phyloP scores from a whole-genome alignment of 345 rosid species.

The Ceriops zippeliana region DNA sequence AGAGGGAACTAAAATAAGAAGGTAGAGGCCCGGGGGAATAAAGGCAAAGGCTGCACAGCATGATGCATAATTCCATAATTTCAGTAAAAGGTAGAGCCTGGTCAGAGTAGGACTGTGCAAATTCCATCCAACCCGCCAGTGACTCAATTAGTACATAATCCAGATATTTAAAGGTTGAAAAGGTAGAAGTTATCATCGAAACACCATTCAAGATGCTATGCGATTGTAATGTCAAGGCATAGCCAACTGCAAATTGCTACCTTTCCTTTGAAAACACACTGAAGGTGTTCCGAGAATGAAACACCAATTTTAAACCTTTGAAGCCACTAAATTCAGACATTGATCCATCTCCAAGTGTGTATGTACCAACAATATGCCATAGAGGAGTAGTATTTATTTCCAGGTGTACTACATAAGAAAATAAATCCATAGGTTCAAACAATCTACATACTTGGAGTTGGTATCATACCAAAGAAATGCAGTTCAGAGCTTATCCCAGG shows the following conservation, averaged over 20 bases:
- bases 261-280: too few relatives aligned
- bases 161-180: background rate
- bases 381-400: background rate
- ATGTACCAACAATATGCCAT: background rate
- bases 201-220: background rate
- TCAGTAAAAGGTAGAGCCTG: background rate
- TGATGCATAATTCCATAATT: background rate
- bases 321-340: background rate
- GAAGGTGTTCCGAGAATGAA: too few relatives aligned
- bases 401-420: background rate
- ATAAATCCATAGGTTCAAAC: background rate
- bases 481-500: slow-evolving; percentile 26
- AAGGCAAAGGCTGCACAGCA: too few relatives aligned
- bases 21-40: background rate
- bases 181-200: background rate
- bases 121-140: background rate
- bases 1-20: background rate
- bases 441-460: slow-evolving; percentile 41
- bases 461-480: slow-evolving; percentile 53
- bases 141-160: background rate
- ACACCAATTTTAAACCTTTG: too few relatives aligned
- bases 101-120: background rate
- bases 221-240: background rate
- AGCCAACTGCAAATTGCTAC: background rate
- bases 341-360: background rate